Percentiles rank a stretch among this genome's conserved stretches.
Evolutionary conservation across 306 rosid species (phyloP).

Genomic region (Boehmeria nivea): DNA sequence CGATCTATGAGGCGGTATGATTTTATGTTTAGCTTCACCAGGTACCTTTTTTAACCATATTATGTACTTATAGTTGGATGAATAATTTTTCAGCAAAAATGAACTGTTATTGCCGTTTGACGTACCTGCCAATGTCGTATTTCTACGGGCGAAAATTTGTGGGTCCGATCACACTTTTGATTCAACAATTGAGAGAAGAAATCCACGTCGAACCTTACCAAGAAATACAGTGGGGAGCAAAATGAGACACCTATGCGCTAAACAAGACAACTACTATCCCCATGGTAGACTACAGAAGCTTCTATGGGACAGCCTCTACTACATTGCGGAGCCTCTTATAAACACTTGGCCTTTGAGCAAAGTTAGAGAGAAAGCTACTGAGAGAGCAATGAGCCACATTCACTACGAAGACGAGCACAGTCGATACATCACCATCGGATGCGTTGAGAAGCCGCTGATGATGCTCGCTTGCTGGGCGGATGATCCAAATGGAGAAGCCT

Average conservation of each 20-base stretch:
- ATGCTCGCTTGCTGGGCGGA: slow-evolving; percentile 39
- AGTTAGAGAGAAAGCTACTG: slow-evolving; percentile 27
- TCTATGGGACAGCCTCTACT: slow-evolving; percentile 30
- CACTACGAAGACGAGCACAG: slow-evolving; percentile 36
- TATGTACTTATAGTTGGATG: no score
- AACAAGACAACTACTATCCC: slow-evolving; percentile 40
- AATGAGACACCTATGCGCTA: slow-evolving; percentile 52
- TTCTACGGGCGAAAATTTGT: slow-evolving; percentile 60
- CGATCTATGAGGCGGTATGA: no score
- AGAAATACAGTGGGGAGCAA: slow-evolving; percentile 47
- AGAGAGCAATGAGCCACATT: slow-evolving; percentile 18
- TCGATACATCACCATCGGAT: slow-evolving; percentile 37
- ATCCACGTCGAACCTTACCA: slow-evolving; percentile 37
- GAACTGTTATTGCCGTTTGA: slow-evolving; percentile 62
- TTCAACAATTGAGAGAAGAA: slow-evolving; percentile 50
- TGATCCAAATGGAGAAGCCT: slow-evolving; percentile 37
- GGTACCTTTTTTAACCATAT: no score
- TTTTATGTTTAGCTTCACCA: no score
- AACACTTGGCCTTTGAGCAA: slow-evolving; percentile 26
- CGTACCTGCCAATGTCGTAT: slow-evolving; percentile 68
- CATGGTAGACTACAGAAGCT: slow-evolving; percentile 21
- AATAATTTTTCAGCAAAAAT: slow-evolving; percentile 62
- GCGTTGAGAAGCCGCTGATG: slow-evolving; percentile 36
- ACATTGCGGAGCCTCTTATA: slow-evolving; percentile 24
- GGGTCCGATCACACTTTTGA: slow-evolving; percentile 64